Evolutionary conservation across 2,329 filamentous ascomycete genomes (phyloP).

Genomic region (Epichloe bromicola): DNA sequence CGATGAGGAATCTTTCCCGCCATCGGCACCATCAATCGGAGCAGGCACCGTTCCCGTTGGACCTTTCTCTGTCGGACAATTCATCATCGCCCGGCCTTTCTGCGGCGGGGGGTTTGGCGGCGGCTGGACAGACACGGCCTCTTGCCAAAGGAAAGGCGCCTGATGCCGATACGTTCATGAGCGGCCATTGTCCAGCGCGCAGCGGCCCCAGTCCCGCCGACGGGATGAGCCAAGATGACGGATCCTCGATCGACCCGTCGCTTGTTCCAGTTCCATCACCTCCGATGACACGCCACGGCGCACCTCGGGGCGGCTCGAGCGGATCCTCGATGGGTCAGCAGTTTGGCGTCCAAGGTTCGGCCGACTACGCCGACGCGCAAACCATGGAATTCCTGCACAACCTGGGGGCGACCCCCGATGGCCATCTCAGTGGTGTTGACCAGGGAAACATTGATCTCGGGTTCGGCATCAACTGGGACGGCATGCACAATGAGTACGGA

Average conservation of each 20-base stretch:
- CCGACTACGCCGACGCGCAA: conserved; percentile 35
- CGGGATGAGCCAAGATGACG: conserved; percentile 16
- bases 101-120: conserved; percentile 17
- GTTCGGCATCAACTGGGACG: conserved; percentile 52
- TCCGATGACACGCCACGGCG: conserved; percentile 22
- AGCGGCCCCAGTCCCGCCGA: conserved; percentile 15
- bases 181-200: conserved; percentile 9
- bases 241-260: conserved; percentile 25
- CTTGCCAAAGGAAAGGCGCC: conserved; percentile 25
- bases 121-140: conserved; percentile 21
- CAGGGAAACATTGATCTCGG: conserved; percentile 48
- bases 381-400: conserved; percentile 41
- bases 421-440: conserved; percentile 21
- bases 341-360: conserved; percentile 20
- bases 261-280: conserved; percentile 34
- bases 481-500: conserved; percentile 48
- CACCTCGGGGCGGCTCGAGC: conserved; percentile 16
- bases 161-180: conserved; percentile 20
- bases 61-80: conserved; percentile 25
- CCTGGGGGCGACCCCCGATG: conserved; percentile 18
- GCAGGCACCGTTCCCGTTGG: conserved; percentile 21
- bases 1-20: conserved; percentile 10
- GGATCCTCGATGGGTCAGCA: conserved; percentile 20
- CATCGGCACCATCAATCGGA: conserved; percentile 19
- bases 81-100: conserved; percentile 29